These are phyloP conservation scores for Cryptococcus floricola DNA, from an alignment of 1,284 basidiomycete genomes.

Conservation along the genomic window DNA sequence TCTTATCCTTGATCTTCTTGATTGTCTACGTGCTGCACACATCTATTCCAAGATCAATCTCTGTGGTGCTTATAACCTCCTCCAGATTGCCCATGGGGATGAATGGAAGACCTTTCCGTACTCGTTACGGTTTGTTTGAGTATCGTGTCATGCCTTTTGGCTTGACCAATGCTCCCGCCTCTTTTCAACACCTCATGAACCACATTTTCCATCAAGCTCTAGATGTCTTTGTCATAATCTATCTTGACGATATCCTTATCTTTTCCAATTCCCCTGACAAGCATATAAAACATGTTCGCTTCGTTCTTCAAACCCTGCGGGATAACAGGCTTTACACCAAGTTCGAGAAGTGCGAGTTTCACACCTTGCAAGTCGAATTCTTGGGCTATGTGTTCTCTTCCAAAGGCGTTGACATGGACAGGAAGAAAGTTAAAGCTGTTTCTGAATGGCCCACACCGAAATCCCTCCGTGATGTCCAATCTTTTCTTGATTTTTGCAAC, in stretches of 20 bases:
- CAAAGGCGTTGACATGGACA: constrained; percentile 2
- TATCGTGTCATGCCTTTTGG: constrained; percentile 50
- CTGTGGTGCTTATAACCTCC: not conserved
- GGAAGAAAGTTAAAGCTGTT: constrained; percentile 2
- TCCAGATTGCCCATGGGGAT: constrained; percentile 11
- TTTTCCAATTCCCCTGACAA: constrained; percentile 50
- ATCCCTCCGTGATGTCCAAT: not conserved
- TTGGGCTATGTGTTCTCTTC: constrained; percentile 1
- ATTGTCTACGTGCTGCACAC: not conserved
- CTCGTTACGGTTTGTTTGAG: constrained; percentile 46
- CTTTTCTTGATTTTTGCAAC: not conserved
- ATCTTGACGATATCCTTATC: constrained; percentile 48
- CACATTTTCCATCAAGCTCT: constrained; percentile 30
- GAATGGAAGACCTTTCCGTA: constrained; percentile 37
- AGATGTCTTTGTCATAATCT: constrained; percentile 34
- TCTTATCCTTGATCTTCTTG: not conserved
- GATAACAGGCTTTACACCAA: constrained; percentile 45
- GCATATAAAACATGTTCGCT: constrained; percentile 29
- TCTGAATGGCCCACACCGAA: constrained; percentile 1
- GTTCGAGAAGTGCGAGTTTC: constrained; percentile 50
- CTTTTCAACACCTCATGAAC: constrained; percentile 46
- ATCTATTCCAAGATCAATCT: not conserved
- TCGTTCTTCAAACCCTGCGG: constrained; percentile 46
- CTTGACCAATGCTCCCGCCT: constrained; percentile 49
- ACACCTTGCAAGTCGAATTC: constrained; percentile 5